Conservation (phyloP, 148 eudicot species). For the Nepenthes mirabilis region DNA sequence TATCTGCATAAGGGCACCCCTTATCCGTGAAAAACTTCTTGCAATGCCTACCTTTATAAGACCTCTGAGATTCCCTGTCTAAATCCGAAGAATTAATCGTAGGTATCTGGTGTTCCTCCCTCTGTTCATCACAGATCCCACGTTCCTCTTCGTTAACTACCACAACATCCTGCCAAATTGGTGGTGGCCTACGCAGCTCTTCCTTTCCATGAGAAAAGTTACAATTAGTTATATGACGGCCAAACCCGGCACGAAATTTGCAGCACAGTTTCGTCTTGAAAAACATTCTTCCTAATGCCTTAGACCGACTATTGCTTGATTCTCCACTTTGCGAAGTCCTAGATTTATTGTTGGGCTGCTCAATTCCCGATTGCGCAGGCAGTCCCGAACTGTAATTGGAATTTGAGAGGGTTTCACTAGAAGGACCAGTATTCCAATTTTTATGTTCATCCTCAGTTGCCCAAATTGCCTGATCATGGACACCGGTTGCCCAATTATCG, state of each 20-base stretch:
- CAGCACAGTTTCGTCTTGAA: constrained; percentile 85
- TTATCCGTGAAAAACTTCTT: constrained; percentile 84
- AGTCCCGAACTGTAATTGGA: constrained; percentile 4
- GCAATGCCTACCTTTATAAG: constrained; percentile 83
- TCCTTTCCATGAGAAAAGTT: constrained; percentile 90
- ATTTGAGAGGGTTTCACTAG: constrained; percentile 6
- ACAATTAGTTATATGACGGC: constrained; percentile 85
- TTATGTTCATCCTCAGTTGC: constrained; percentile 38
- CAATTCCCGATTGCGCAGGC: constrained; percentile 27
- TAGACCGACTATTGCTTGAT: constrained; percentile 30
- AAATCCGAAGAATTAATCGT: constrained; percentile 35
- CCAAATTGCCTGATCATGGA: constrained; percentile 32
- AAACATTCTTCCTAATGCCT: constrained; percentile 92
- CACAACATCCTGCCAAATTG: constrained; percentile 94
- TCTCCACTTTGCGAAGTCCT: constrained; percentile 28
- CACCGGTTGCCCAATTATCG: constrained; percentile 21
- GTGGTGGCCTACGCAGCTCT: constrained; percentile 89
- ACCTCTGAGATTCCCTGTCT: constrained; percentile 55
- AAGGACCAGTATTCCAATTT: constrained; percentile 16
- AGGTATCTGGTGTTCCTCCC: constrained; percentile 88
- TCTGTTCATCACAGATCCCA: constrained; percentile 25
- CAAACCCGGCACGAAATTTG: constrained; percentile 84
- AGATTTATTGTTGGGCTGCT: constrained; percentile 56
- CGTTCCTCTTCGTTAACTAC: constrained; percentile 42
- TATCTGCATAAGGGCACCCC: constrained; percentile 93